A percentile compares a stretch with the other conserved stretches of the same genome.
Conservation (phyloP, 2,329 filamentous ascomycete species). For the Cercospora sesami region DNA sequence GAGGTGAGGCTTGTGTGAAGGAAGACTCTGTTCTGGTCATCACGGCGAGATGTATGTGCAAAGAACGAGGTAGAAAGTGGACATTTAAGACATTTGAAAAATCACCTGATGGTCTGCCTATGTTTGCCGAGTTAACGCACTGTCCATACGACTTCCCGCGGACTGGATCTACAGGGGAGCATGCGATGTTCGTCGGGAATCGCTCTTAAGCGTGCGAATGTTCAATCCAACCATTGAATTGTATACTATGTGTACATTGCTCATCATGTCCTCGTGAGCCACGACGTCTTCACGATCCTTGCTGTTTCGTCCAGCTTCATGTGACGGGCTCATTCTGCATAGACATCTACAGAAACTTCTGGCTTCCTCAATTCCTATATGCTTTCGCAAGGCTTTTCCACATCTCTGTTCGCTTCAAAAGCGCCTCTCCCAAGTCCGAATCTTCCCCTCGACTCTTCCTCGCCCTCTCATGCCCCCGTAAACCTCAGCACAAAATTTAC, state of each 20-base stretch:
- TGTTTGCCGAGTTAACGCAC: not conserved
- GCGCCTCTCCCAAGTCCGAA: not conserved
- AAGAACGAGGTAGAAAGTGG: not conserved
- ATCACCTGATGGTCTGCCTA: not conserved
- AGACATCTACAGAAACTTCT: not conserved
- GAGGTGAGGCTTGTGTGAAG: not conserved
- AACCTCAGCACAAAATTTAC: conserved; percentile 92
- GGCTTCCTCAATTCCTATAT: not conserved
- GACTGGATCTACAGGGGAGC: not conserved
- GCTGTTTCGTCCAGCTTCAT: not conserved
- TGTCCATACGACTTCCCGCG: not conserved
- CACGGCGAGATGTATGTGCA: not conserved
- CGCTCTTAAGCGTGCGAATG: not conserved
- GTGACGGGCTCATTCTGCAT: not conserved
- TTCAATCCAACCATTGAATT: not conserved
- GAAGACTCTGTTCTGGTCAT: not conserved
- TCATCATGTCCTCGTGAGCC: not conserved
- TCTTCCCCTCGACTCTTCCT: not conserved
- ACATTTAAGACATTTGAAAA: not conserved
- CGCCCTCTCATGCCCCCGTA: conserved; percentile 26
- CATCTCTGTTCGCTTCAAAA: not conserved
- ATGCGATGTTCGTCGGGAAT: not conserved
- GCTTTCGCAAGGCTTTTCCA: not conserved
- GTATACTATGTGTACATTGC: not conserved
- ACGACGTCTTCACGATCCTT: not conserved